Conservation (phyloP, 768 basidiomycete genomes). For the Tephrocybe sp. region DNA sequence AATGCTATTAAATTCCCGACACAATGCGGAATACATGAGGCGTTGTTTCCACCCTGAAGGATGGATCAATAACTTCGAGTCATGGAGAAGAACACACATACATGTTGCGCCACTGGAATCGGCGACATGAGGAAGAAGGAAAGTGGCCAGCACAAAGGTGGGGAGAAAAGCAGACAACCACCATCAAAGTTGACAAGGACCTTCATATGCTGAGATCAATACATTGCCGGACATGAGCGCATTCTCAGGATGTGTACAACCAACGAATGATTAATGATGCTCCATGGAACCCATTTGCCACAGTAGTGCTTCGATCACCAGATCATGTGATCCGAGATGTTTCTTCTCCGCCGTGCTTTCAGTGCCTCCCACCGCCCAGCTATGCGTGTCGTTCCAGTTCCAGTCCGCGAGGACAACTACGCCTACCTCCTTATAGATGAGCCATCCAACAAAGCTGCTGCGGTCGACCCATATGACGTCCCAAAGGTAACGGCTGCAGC, state of each 20-base stretch:
- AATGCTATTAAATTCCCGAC: too few species aligned
- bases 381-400: conserved; percentile 80
- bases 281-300: background rate
- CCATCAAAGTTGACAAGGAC: too few species aligned
- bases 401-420: conserved; percentile 80
- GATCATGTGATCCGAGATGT: conserved; percentile 13
- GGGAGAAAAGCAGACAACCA: background rate
- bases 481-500: conserved; percentile 65
- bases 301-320: background rate
- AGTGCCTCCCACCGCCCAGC: conserved; percentile 18
- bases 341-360: conserved; percentile 18
- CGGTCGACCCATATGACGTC: conserved; percentile 79
- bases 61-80: background rate
- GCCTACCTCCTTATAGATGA: conserved; percentile 81
- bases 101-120: background rate
- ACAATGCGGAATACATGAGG: too few species aligned
- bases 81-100: background rate
- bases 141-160: background rate
- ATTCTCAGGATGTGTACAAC: background rate
- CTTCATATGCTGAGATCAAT: background rate
- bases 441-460: conserved; percentile 63
- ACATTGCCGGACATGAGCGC: background rate
- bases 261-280: background rate
- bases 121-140: background rate
- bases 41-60: background rate